phyloP scores from a whole-genome alignment of 345 rosid species.

The Arabidopsis suecica region DNA sequence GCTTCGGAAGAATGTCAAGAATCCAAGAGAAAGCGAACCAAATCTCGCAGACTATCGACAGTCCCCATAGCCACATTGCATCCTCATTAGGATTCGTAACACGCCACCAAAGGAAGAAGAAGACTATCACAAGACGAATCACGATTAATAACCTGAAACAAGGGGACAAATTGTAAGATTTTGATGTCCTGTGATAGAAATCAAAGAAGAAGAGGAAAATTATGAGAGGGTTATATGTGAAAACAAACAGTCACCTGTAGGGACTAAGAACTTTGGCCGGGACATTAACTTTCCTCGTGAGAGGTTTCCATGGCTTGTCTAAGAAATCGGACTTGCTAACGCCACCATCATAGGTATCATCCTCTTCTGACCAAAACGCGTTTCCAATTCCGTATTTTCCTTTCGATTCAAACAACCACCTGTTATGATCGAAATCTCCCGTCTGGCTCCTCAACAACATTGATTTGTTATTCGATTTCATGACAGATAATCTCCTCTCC shows the following conservation, averaged over 20 bases:
- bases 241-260: constrained; percentile 58
- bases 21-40: constrained; percentile 99
- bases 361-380: constrained; percentile 78
- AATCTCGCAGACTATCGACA: constrained; percentile 78
- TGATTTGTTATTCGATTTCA: constrained; percentile 73
- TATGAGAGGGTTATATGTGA: neutral
- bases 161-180: neutral
- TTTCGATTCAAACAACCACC: constrained; percentile 89
- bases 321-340: constrained; percentile 81
- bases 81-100: constrained; percentile 75
- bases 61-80: constrained; percentile 89
- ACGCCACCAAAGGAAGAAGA: constrained; percentile 78
- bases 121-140: constrained; percentile 55
- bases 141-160: constrained; percentile 54
- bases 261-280: constrained; percentile 80
- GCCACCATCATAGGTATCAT: constrained; percentile 49
- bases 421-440: constrained; percentile 88
- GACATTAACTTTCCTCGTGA: constrained; percentile 74
- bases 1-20: constrained; percentile 78
- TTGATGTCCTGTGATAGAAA: neutral
- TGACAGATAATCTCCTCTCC: constrained; percentile 76
- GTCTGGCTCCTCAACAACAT: constrained; percentile 91
- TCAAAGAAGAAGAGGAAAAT: neutral
- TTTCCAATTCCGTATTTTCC: constrained; percentile 72
- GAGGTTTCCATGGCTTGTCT: constrained; percentile 99